These are phyloP conservation scores for Orbilia oligospora DNA, from an alignment of 2,329 filamentous ascomycete genomes.

Conservation along the genomic window DNA sequence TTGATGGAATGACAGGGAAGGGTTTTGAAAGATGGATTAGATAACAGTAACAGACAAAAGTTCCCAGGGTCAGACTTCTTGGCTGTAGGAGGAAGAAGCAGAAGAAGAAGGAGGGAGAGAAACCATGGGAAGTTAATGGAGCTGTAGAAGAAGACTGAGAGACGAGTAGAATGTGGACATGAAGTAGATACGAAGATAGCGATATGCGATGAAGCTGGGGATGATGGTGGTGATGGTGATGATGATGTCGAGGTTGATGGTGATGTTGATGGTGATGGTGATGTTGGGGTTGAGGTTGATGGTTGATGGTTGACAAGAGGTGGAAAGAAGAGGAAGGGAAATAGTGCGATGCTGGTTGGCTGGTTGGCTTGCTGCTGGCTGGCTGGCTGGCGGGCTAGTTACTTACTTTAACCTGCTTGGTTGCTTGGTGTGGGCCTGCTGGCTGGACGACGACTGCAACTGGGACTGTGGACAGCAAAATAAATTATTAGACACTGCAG, in stretches of 20 bases:
- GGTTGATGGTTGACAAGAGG: constrained; percentile 7
- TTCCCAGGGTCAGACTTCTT: constrained; percentile 6
- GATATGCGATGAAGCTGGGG: neutral
- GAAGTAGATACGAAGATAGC: neutral
- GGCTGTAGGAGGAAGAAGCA: constrained; percentile 6
- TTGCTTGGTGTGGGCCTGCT: neutral
- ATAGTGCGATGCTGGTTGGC: constrained; percentile 45
- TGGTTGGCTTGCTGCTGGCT: constrained; percentile 36
- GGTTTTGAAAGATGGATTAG: constrained; percentile 22
- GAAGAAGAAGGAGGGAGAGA: neutral
- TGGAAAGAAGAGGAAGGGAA: constrained; percentile 33
- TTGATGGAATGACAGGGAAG: constrained; percentile 23
- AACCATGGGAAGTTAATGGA: neutral
- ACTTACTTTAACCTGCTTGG: neutral
- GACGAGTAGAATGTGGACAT: neutral
- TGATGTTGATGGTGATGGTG: constrained; percentile 33
- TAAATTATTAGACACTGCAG: constrained; percentile 42
- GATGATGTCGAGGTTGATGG: neutral
- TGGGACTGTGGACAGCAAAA: constrained; percentile 7
- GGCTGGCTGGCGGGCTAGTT: neutral
- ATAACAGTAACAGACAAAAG: constrained; percentile 13
- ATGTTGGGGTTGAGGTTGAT: constrained; percentile 32
- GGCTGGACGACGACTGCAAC: too few relatives aligned
- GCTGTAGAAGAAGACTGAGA: neutral
- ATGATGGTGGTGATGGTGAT: neutral